Conservation (phyloP, 129 eudicot genomes). For the Artemisia annua region DNA sequence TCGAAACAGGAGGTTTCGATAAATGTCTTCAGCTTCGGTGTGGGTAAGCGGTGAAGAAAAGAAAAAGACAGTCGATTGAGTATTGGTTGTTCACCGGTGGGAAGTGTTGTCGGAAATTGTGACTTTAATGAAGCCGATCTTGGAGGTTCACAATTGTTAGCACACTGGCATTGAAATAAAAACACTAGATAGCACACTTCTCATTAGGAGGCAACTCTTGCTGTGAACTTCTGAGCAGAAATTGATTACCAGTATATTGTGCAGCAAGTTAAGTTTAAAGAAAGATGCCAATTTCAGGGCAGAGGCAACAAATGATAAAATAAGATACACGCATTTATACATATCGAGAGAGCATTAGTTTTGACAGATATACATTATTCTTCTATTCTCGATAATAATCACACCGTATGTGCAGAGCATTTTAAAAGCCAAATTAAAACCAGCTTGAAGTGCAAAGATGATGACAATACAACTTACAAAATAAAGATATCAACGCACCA, state of each 20-base stretch:
- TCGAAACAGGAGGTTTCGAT: too few relatives aligned
- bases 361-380: constrained; percentile 15
- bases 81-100: too few relatives aligned
- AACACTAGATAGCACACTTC: background rate
- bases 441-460: background rate
- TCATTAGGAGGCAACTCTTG: background rate
- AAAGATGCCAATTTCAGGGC: background rate
- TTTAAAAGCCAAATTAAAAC: background rate
- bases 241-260: too few relatives aligned
- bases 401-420: constrained; percentile 12
- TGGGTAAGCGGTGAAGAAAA: too few relatives aligned
- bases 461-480: constrained; percentile 16
- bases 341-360: constrained; percentile 16
- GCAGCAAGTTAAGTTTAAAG: background rate
- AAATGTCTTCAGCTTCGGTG: too few relatives aligned
- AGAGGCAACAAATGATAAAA: background rate
- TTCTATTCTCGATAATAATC: constrained; percentile 13
- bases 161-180: too few relatives aligned
- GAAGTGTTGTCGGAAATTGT: too few relatives aligned
- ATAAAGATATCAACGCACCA: constrained; percentile 45
- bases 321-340: background rate
- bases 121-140: too few relatives aligned
- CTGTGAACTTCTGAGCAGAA: background rate
- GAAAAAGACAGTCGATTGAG: too few relatives aligned
- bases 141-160: too few relatives aligned